Conservation (phyloP, 2,329 filamentous ascomycete species). For the Leptographium galeiforme region DNA sequence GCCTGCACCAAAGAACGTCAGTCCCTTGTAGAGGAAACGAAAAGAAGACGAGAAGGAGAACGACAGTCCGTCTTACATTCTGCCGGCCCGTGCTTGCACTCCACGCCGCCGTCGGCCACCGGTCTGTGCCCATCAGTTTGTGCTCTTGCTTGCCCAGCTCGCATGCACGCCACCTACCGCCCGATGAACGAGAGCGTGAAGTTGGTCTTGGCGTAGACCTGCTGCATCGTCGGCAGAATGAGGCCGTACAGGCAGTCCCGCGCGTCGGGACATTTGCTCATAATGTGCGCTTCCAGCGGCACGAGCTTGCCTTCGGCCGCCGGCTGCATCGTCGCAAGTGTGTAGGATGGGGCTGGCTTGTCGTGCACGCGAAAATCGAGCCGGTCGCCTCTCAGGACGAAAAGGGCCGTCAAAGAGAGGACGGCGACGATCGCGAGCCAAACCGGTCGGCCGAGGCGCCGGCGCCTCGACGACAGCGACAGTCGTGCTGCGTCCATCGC, state of each 20-base stretch:
- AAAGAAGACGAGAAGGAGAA: not conserved
- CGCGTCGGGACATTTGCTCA: conserved; percentile 94
- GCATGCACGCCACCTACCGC: conserved; percentile 35
- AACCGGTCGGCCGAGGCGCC: not conserved
- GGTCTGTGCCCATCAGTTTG: conserved; percentile 27
- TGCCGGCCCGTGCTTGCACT: conserved; percentile 75
- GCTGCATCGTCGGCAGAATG: conserved; percentile 76
- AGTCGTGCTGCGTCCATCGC: not conserved
- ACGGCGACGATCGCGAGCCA: not conserved
- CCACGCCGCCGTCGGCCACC: conserved; percentile 67
- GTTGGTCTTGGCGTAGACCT: conserved; percentile 69
- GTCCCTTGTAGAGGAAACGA: not conserved
- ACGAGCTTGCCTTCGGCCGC: conserved; percentile 30
- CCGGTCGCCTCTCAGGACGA: not conserved
- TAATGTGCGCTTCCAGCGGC: conserved; percentile 86
- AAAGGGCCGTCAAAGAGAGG: not conserved
- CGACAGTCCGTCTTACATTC: conserved; percentile 46
- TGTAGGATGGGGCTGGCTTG: not conserved
- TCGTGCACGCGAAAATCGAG: not conserved
- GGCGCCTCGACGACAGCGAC: not conserved
- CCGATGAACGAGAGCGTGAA: conserved; percentile 89
- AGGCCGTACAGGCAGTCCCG: conserved; percentile 68
- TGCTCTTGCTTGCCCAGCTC: not conserved
- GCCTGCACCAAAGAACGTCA: conserved; percentile 22
- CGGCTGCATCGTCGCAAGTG: conserved; percentile 5